A percentile compares a stretch with the other conserved stretches of the same genome.
phyloP scores from a whole-genome alignment of 2,329 filamentous ascomycete genomes.

The Neofusicoccum cordaticola region DNA sequence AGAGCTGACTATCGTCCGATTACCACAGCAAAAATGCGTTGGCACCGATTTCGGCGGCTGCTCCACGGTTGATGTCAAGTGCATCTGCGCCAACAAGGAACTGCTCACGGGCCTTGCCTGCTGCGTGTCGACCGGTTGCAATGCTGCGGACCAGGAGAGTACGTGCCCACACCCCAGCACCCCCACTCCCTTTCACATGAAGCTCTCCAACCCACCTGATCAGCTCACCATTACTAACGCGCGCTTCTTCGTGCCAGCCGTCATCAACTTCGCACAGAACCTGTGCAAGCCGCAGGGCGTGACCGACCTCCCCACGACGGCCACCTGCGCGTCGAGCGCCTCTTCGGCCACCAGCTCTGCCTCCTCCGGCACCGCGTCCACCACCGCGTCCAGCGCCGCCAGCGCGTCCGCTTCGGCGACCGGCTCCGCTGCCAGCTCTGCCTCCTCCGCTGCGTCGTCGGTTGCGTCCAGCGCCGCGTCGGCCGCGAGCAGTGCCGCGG shows the following conservation, averaged over 20 bases:
- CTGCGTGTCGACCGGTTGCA: conserved; percentile 40
- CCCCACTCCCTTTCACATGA: not conserved
- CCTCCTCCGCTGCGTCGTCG: not conserved
- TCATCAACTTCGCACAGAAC: conserved; percentile 40
- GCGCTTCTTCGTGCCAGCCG: conserved; percentile 28
- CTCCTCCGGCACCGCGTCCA: conserved; percentile 16
- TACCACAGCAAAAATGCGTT: conserved; percentile 33
- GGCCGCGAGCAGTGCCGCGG: not conserved
- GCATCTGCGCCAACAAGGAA: conserved; percentile 40
- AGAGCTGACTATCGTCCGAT: conserved; percentile 5
- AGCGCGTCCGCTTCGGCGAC: conserved; percentile 13
- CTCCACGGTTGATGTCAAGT: conserved; percentile 37
- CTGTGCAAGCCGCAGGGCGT: conserved; percentile 41
- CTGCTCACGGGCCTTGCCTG: conserved; percentile 39
- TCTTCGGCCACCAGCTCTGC: conserved; percentile 17
- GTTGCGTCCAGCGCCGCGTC: not conserved
- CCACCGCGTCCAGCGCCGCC: conserved; percentile 11
- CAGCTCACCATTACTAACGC: not conserved
- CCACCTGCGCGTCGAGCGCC: conserved; percentile 35
- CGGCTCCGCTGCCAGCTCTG: not conserved
- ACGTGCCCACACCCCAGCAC: conserved; percentile 18
- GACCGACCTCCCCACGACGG: conserved; percentile 35
- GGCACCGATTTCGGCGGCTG: conserved; percentile 38
- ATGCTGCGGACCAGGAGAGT: conserved; percentile 33
- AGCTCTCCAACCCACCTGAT: too few relatives aligned